Evolutionary conservation across 805 yeast genomes (phyloP), one percentile per base, ranked within the genome.

Genomic region (Starmerella apicola): DNA sequence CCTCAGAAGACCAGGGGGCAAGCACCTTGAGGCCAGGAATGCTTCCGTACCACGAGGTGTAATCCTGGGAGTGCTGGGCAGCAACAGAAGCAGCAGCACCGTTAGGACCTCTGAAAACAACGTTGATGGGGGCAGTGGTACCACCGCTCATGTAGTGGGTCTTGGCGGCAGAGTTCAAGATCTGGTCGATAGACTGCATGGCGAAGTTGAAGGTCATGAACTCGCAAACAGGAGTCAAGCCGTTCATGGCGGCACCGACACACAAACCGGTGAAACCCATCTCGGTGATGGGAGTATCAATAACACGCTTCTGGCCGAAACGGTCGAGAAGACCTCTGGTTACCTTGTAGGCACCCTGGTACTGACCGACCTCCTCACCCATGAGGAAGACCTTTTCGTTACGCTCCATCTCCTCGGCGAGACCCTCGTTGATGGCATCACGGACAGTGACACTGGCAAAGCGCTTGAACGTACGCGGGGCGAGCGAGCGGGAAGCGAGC

Each of bases 71-170:
- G 69, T 91, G 99, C 68, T 91, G 99, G 44, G 99, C 99, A 55
- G 76, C 99, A 54, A 91, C 98, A 75, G 97, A 97, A 36, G 96
- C 96, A 53, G 98, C 95, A 36, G 98, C 95, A 66, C 98, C 99
- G 65, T 91, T 91, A 47, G 99, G 97, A 58, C 99, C 99, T 68
- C 99, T 80, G 73, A 91, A 91, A 40, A 94, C 86, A 59, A 88
- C 83, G 67, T 83, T 86, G 72, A 96, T 86, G 48, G 88, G 88
- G 28, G 39, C 43, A 67, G 86, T 95, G 49, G 78, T 81, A 71
- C 99, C 99, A 63, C 99, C 99, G 49, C 95, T 83, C 99, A 91
- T 91, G 71, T 91, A 91, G 66, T 77, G 84, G 37, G 98, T 91
- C 73, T 88, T 91, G 49, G 97, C 99, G 39, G 96, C 97, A 42